Conservation (phyloP, 805 yeast species). For the Hermanozyma aechmeae region DNA sequence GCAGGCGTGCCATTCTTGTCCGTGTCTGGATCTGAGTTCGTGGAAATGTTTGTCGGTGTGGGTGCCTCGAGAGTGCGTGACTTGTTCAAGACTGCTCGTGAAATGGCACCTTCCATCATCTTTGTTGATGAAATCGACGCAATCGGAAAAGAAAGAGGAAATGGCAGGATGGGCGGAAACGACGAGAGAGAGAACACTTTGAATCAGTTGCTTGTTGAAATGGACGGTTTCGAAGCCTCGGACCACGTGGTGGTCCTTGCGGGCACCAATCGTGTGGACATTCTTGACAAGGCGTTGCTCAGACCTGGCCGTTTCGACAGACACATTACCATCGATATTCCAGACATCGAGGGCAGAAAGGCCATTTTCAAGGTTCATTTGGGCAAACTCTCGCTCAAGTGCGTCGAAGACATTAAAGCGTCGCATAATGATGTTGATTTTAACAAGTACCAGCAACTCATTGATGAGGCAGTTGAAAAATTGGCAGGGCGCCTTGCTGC, state of each 20-base stretch:
- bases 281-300: conserved; percentile 82
- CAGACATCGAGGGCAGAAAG: conserved; percentile 91
- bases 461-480: conserved; percentile 20
- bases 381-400: conserved; percentile 50
- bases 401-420: conserved; percentile 24
- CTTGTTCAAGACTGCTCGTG: conserved; percentile 83
- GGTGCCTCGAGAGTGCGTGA: conserved; percentile 98
- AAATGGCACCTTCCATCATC: conserved; percentile 90
- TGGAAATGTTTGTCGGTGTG: conserved; percentile 98
- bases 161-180: conserved; percentile 75
- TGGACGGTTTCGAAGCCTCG: conserved; percentile 91
- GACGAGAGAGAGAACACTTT: conserved; percentile 96
- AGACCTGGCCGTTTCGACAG: conserved; percentile 98
- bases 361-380: conserved; percentile 87
- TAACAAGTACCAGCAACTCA: conserved; percentile 29
- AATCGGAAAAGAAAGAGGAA: conserved; percentile 86
- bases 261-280: conserved; percentile 94
- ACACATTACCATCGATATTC: conserved; percentile 83
- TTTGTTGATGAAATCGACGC: conserved; percentile 99
- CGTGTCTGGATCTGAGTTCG: conserved; percentile 95
- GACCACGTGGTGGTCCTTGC: conserved; percentile 97
- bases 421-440: conserved; percentile 29
- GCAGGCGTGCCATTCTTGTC: conserved; percentile 96
- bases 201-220: conserved; percentile 92
- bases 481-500: conserved; percentile 89